A percentile compares a stretch with the other conserved stretches of the same genome.
These are phyloP conservation scores for Sporobolomyces phaffii DNA, from an alignment of 768 basidiomycete genomes.

Conservation along the genomic window DNA sequence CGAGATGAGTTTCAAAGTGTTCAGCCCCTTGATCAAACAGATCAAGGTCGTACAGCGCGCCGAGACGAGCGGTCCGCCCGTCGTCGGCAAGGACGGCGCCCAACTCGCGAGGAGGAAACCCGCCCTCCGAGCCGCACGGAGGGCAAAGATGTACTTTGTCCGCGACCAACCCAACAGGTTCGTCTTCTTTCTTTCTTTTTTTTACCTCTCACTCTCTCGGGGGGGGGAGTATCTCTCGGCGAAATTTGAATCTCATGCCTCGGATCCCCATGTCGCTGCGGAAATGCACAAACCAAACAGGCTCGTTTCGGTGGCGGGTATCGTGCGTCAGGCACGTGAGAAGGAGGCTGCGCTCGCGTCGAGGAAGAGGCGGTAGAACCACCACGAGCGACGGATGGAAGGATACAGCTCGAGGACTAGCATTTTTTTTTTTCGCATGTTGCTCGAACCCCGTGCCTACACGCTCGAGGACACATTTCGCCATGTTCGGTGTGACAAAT, in stretches of 20 bases:
- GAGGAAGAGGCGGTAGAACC: conserved; percentile 21
- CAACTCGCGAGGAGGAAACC: conserved; percentile 27
- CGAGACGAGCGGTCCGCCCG: conserved; percentile 22
- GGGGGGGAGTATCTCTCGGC: too few relatives aligned
- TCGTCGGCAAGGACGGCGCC: conserved; percentile 29
- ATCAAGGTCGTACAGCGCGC: conserved; percentile 61
- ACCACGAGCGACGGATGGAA: too few relatives aligned
- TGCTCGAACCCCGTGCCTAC: too few relatives aligned
- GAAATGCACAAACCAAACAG: neutral
- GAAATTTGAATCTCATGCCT: too few relatives aligned
- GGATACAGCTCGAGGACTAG: too few relatives aligned
- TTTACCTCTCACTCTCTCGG: neutral
- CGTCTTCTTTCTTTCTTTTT: neutral
- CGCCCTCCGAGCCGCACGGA: conserved; percentile 9
- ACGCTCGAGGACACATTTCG: too few relatives aligned
- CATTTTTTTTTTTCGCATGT: too few relatives aligned
- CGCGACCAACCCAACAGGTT: conserved; percentile 34
- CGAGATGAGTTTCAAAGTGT: conserved; percentile 84
- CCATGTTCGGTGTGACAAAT: too few relatives aligned
- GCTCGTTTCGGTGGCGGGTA: conserved; percentile 30
- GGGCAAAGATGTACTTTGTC: conserved; percentile 40
- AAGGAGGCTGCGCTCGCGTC: conserved; percentile 9
- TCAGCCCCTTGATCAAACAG: conserved; percentile 78
- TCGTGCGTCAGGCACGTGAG: conserved; percentile 20
- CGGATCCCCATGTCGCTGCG: neutral